Percentiles rank a stretch among this genome's conserved stretches.
phyloP scores from a whole-genome alignment of 1,139 yeast species.

The Pichia sp. region DNA sequence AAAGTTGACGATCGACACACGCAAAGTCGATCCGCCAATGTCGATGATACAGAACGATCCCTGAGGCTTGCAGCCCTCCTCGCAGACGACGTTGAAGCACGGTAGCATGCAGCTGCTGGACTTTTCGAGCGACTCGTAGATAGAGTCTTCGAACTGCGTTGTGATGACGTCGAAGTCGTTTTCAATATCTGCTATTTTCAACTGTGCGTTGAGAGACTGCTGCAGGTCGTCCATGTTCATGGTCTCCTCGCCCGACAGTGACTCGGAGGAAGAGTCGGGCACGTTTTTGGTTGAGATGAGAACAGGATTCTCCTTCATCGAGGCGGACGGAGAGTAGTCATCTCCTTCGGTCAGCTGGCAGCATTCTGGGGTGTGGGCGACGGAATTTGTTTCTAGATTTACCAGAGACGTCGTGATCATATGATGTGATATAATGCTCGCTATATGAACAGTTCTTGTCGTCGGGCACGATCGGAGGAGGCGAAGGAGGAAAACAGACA shows the following conservation, averaged over 20 bases:
- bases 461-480: neutral
- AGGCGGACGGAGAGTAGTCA: neutral
- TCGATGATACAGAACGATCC: conserved; percentile 11
- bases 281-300: neutral
- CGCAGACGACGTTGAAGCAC: conserved; percentile 7
- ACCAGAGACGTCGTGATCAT: neutral
- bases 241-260: neutral
- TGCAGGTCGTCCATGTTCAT: neutral
- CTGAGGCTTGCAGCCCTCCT: neutral
- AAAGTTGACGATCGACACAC: conserved; percentile 12
- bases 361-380: neutral
- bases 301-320: neutral
- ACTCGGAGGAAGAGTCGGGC: neutral
- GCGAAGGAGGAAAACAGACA: neutral
- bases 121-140: conserved; percentile 4
- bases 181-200: conserved; percentile 4
- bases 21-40: conserved; percentile 16
- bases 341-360: neutral
- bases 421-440: neutral
- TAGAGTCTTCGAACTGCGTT: conserved; percentile 8
- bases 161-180: conserved; percentile 9
- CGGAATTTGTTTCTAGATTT: neutral
- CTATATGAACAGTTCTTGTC: neutral
- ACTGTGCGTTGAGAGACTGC: neutral
- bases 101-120: conserved; percentile 16